Evolutionary conservation across 768 basidiomycete genomes (phyloP).

Genomic region (Suillus lakei): DNA sequence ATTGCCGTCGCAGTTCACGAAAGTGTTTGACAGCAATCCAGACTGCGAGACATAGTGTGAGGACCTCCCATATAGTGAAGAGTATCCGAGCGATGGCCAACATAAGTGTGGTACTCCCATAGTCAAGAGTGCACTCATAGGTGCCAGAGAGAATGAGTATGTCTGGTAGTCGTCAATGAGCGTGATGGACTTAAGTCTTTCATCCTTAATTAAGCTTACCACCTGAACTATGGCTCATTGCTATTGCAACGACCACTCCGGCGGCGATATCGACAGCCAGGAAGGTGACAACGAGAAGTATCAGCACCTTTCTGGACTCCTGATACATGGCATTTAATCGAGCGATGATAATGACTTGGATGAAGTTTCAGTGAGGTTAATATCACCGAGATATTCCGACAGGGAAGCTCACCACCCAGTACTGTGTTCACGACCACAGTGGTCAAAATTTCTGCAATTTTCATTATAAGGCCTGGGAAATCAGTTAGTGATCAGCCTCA

Average conservation of each 20-base stretch:
- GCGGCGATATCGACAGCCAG: not conserved
- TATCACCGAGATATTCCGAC: not conserved
- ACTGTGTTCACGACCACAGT: not conserved
- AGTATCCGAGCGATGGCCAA: no score
- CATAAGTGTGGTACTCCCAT: no score
- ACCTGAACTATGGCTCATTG: not conserved
- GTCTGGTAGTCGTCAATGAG: not conserved
- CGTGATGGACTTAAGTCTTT: not conserved
- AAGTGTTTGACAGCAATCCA: not conserved
- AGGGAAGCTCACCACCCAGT: not conserved
- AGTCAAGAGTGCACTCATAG: no score
- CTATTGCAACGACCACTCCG: not conserved
- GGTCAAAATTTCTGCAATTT: no score
- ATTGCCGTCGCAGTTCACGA: not conserved
- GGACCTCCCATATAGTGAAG: not conserved
- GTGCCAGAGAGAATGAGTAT: not conserved
- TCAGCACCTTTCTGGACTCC: not conserved
- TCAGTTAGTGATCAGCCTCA: not conserved
- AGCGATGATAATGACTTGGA: not conserved
- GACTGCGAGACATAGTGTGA: not conserved
- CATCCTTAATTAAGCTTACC: not conserved
- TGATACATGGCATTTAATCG: not conserved
- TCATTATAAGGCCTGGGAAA: no score
- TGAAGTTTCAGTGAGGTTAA: not conserved
- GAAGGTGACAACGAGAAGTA: not conserved